Evolutionary conservation across 495 filamentous ascomycete species (phyloP).

Genomic region (Tricharina praecox): DNA sequence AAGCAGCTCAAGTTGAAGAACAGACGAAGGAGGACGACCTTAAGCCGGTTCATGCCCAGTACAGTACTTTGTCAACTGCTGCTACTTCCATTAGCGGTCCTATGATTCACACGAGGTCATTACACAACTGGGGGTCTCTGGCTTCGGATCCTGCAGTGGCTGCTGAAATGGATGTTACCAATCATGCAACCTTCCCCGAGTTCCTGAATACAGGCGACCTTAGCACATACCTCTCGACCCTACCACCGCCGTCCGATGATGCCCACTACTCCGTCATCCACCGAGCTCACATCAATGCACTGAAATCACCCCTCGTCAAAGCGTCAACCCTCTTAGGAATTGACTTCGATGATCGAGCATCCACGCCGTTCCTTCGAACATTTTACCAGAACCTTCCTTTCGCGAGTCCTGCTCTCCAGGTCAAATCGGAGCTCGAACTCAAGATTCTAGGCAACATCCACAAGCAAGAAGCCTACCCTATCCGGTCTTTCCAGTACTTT

Average conservation of each 20-base stretch:
- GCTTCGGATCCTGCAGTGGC: not conserved
- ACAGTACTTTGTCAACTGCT: conserved; percentile 23
- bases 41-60: conserved; percentile 12
- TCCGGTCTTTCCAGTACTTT: conserved; percentile 25
- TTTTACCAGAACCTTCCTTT: conserved; percentile 30
- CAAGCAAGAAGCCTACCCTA: conserved; percentile 14
- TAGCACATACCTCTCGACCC: not conserved
- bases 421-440: conserved; percentile 25
- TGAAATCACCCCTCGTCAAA: not conserved
- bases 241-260: not conserved
- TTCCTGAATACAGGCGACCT: not conserved
- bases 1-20: conserved; percentile 15
- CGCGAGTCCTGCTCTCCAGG: conserved; percentile 23
- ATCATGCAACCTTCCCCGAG: not conserved
- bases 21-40: conserved; percentile 11
- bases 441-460: conserved; percentile 28
- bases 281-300: not conserved
- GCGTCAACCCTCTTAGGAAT: conserved; percentile 26
- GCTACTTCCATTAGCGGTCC: conserved; percentile 13
- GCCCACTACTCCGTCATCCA: not conserved
- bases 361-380: conserved; percentile 35
- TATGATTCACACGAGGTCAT: not conserved
- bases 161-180: not conserved
- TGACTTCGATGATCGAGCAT: conserved; percentile 29
- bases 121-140: not conserved